A percentile compares a stretch with the other conserved stretches of the same genome.
Conservation (phyloP, 108 stramenopile species). For the Nitzschia sp. region DNA sequence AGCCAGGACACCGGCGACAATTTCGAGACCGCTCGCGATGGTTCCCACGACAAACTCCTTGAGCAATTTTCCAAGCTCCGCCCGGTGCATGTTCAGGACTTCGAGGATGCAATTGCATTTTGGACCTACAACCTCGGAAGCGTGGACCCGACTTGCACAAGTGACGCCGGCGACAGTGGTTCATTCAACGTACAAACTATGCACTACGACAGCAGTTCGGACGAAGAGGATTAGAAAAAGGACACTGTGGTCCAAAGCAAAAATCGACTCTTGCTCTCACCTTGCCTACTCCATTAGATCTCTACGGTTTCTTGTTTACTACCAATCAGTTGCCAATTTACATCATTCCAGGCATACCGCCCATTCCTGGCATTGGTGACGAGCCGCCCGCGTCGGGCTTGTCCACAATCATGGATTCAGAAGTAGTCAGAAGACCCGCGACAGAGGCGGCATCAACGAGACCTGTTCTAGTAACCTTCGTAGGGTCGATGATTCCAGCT, state of each 20-base stretch:
- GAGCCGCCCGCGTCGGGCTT: slow-evolving; percentile 81
- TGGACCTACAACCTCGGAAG: slow-evolving; percentile 40
- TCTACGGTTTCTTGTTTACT: neutral
- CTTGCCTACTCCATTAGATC: neutral
- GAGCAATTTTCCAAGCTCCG: slow-evolving; percentile 62
- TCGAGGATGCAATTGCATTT: slow-evolving; percentile 57
- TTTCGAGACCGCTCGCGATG: neutral
- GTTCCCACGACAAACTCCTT: slow-evolving; percentile 46
- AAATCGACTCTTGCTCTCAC: neutral
- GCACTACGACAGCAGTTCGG: slow-evolving; percentile 71
- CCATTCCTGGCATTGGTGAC: slow-evolving; percentile 82
- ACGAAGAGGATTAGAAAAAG: slow-evolving; percentile 54
- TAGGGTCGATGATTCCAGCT: slow-evolving; percentile 99
- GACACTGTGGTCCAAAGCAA: neutral
- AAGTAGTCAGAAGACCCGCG: slow-evolving; percentile 96
- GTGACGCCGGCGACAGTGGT: neutral
- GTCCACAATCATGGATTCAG: slow-evolving; percentile 98
- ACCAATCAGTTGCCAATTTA: slow-evolving; percentile 16
- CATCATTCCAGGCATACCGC: slow-evolving; percentile 83
- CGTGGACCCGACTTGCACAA: neutral
- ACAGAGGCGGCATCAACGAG: slow-evolving; percentile 98
- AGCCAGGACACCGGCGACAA: neutral
- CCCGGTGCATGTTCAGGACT: slow-evolving; percentile 60
- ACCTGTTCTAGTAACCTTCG: slow-evolving; percentile 99
- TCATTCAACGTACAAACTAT: slow-evolving; percentile 5